Percentiles rank a stretch among this genome's conserved stretches.
Conservation (phyloP, 1,139 yeast genomes). For the Candida pseudocylindracea region DNA sequence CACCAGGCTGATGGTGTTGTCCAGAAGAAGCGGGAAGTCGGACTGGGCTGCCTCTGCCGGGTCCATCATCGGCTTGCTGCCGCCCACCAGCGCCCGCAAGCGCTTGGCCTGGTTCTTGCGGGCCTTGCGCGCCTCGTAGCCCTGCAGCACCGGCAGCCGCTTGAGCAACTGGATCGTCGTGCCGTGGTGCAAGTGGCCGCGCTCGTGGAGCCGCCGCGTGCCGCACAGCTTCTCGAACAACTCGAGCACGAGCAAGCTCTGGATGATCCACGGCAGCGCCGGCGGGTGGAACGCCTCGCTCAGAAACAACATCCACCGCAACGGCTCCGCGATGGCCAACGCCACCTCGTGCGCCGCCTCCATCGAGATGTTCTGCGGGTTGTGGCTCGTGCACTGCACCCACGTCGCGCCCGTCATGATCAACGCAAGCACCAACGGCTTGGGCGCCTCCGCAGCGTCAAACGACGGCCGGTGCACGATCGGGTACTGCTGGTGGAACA, state of each 20-base stretch:
- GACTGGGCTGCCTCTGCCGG: too few species aligned
- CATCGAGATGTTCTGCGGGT: not conserved
- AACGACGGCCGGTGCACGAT: conserved; percentile 5
- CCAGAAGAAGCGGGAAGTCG: too few species aligned
- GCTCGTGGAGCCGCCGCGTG: conserved; percentile 37
- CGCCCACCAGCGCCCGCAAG: not conserved
- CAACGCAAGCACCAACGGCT: conserved; percentile 4
- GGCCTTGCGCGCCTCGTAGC: conserved; percentile 10
- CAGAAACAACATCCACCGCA: conserved; percentile 3
- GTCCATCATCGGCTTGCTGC: too few species aligned
- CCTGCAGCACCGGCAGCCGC: conserved; percentile 55
- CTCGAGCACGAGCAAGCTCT: conserved; percentile 38
- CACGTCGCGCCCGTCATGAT: conserved; percentile 3
- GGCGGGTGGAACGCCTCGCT: conserved; percentile 12
- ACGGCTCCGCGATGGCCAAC: conserved; percentile 2
- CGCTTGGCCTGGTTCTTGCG: too few species aligned
- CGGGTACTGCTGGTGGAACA: conserved; percentile 3
- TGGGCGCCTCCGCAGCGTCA: conserved; percentile 2
- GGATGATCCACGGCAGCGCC: conserved; percentile 44
- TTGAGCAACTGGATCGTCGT: conserved; percentile 51
- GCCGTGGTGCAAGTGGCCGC: conserved; percentile 63
- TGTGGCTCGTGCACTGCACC: conserved; percentile 1
- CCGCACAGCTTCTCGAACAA: conserved; percentile 45
- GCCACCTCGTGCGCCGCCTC: conserved; percentile 1
- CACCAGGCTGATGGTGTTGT: too few species aligned